phyloP scores from a whole-genome alignment of 441 rosid species.

The Metrosideros polymorpha region DNA sequence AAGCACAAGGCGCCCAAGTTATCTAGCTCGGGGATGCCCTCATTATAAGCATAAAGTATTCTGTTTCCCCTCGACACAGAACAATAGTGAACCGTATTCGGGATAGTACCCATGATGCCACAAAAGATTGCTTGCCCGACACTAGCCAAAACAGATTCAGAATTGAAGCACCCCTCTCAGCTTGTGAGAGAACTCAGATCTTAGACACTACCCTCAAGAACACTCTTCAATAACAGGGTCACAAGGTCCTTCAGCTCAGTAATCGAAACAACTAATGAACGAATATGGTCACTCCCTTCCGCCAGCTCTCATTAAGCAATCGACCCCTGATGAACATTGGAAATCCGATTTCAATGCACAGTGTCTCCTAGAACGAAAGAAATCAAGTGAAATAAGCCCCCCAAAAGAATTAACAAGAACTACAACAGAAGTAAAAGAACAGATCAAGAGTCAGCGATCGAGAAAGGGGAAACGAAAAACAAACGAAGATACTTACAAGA shows the following conservation, averaged over 20 bases:
- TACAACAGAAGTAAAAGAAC: background rate
- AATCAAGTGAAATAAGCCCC: background rate
- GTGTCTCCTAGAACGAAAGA: background rate
- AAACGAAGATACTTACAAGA: background rate
- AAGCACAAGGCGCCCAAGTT: constrained; percentile 44
- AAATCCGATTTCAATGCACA: background rate
- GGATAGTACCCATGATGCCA: constrained; percentile 35
- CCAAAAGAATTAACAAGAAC: background rate
- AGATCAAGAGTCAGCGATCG: background rate
- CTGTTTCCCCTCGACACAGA: constrained; percentile 50
- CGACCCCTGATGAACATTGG: background rate
- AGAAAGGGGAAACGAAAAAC: background rate
- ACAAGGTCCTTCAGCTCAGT: background rate
- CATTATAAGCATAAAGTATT: constrained; percentile 35
- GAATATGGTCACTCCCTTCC: background rate
- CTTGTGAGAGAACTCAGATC: background rate
- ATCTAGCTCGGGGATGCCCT: constrained; percentile 43
- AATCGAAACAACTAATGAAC: background rate
- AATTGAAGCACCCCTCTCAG: background rate
- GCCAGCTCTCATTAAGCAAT: background rate
- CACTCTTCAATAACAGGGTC: background rate
- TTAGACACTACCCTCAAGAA: background rate
- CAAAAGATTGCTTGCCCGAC: background rate
- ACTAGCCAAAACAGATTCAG: background rate
- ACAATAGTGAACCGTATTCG: constrained; percentile 53